These are phyloP conservation scores for Saccharomycopsis babjevae DNA, from an alignment of 805 yeast genomes.

Conservation along the genomic window DNA sequence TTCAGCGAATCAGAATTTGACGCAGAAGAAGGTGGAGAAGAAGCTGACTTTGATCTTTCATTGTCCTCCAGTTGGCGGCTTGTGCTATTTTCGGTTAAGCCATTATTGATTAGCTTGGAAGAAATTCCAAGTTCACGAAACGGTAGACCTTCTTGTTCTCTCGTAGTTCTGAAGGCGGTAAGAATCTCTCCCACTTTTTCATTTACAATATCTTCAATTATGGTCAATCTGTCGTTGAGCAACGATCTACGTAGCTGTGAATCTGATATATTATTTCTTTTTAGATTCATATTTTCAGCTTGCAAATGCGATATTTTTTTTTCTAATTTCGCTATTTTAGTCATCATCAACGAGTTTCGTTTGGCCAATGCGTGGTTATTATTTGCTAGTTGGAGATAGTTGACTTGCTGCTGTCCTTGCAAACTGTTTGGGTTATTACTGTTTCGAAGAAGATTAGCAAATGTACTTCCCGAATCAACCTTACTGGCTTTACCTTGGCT, in stretches of 20 bases:
- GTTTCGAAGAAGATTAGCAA: not conserved
- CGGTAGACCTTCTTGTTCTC: constrained; percentile 5
- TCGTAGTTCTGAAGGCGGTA: constrained; percentile 32
- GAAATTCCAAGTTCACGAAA: not conserved
- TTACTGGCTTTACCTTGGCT: not conserved
- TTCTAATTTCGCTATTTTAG: constrained; percentile 45
- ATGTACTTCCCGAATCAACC: not conserved
- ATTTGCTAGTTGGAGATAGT: constrained; percentile 27
- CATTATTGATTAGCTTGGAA: not conserved
- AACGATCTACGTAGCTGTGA: constrained; percentile 25
- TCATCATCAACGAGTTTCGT: constrained; percentile 42
- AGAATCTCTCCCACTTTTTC: constrained; percentile 37
- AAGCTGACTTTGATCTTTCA: not conserved
- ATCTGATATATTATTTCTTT: constrained; percentile 28
- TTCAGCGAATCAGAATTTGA: not conserved
- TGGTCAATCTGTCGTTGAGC: constrained; percentile 29
- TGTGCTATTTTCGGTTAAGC: not conserved
- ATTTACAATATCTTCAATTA: constrained; percentile 33
- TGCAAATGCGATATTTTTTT: constrained; percentile 37
- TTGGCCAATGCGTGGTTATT: constrained; percentile 48
- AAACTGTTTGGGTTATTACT: not conserved
- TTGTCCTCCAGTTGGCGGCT: not conserved
- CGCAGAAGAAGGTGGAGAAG: not conserved
- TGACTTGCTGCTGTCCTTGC: not conserved
- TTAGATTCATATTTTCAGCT: constrained; percentile 38